phyloP scores from a whole-genome alignment of 495 filamentous ascomycete genomes.

The Penicillium paradoxum region DNA sequence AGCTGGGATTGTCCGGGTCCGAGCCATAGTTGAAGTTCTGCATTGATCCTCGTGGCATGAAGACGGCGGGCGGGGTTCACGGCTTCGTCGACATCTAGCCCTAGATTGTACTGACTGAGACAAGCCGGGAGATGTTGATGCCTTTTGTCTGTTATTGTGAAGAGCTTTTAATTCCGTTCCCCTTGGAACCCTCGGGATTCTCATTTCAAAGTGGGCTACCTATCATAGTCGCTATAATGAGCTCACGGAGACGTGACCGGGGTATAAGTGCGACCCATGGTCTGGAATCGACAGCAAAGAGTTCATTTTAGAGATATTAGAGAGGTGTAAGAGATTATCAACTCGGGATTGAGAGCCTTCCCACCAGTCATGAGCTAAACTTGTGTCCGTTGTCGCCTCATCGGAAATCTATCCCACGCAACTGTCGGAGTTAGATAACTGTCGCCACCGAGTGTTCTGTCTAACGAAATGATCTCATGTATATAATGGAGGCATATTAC shows the following conservation, averaged over 20 bases:
- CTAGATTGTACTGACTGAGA: not conserved
- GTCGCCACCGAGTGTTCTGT: not conserved
- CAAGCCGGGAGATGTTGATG: not conserved
- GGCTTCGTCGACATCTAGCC: constrained; percentile 1
- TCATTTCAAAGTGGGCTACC: not conserved
- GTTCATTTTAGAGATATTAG: not conserved
- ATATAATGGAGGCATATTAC: too few species aligned
- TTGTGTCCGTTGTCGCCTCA: not conserved
- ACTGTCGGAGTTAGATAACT: not conserved
- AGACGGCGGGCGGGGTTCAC: not conserved
- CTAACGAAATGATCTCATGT: not conserved
- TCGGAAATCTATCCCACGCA: constrained; percentile 5
- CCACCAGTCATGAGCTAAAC: not conserved
- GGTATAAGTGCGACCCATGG: not conserved
- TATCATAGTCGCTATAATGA: constrained; percentile 5
- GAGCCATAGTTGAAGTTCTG: not conserved
- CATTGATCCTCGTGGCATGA: not conserved
- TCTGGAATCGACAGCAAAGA: not conserved
- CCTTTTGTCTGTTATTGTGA: not conserved
- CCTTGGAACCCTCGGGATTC: not conserved
- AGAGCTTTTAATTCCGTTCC: not conserved
- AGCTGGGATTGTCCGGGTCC: not conserved
- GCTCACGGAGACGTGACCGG: constrained; percentile 14
- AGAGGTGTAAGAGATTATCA: not conserved
- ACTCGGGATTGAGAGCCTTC: not conserved